Conservation (phyloP, 192 early-diverging fungal genomes). For the Coemansia sp. region DNA sequence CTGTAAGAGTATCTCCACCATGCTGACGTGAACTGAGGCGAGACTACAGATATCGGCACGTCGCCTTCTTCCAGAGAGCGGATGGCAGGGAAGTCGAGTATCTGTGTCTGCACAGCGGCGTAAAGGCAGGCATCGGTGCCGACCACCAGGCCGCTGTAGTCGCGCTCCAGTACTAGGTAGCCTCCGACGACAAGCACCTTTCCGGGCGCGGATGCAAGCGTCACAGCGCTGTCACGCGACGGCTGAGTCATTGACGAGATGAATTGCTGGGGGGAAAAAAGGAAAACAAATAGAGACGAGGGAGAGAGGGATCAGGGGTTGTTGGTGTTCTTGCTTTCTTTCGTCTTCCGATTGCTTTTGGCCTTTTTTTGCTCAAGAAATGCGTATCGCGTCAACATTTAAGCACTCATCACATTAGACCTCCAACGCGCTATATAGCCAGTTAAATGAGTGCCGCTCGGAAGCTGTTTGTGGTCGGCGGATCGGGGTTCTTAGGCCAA, state of each 20-base stretch:
- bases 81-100: neutral
- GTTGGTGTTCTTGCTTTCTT: no score
- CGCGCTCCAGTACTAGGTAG: conserved; percentile 89
- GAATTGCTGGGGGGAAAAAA: neutral
- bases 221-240: conserved; percentile 11
- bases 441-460: conserved; percentile 21
- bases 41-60: conserved; percentile 61
- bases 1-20: conserved; percentile 71
- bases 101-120: conserved; percentile 59
- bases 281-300: neutral
- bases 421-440: neutral
- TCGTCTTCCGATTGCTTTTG: neutral
- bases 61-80: neutral
- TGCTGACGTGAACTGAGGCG: conserved; percentile 88
- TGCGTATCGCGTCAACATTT: neutral
- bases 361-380: neutral
- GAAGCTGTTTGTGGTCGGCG: conserved; percentile 65
- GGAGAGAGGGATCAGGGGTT: no score
- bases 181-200: conserved; percentile 95
- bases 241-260: conserved; percentile 13
- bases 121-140: conserved; percentile 88
- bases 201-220: conserved; percentile 87
- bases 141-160: conserved; percentile 81
- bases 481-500: conserved; percentile 64
- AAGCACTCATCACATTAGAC: neutral